Percentiles rank a stretch among this genome's conserved stretches.
These are phyloP conservation scores for Boletus sp. DNA, from an alignment of 768 basidiomycete genomes.

Conservation along the genomic window DNA sequence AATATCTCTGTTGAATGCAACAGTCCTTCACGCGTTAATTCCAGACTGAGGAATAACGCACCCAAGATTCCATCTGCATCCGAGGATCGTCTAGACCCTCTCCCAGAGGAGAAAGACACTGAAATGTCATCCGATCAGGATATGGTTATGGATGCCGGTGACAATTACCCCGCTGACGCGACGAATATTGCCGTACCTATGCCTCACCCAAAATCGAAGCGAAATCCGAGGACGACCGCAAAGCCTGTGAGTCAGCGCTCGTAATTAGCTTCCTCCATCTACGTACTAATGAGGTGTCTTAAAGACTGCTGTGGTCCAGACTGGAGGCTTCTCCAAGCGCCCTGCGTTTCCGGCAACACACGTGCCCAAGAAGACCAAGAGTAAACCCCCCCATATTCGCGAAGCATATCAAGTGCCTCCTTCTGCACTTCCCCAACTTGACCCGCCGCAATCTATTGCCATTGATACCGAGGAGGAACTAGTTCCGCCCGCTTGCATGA, in stretches of 20 bases:
- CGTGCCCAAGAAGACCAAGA: slow-evolving; percentile 19
- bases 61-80: background rate
- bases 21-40: background rate
- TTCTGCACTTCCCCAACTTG: slow-evolving; percentile 8
- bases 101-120: slow-evolving; percentile 1
- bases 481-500: slow-evolving; percentile 19
- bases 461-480: slow-evolving; percentile 12
- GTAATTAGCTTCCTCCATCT: background rate
- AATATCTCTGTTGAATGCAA: background rate
- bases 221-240: slow-evolving; percentile 29
- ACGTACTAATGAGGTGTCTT: slow-evolving; percentile 18
- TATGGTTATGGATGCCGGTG: background rate
- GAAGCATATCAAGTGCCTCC: slow-evolving; percentile 10
- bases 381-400: slow-evolving; percentile 10
- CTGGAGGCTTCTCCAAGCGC: slow-evolving; percentile 20
- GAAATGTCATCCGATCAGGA: background rate
- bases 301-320: slow-evolving; percentile 15
- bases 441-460: slow-evolving; percentile 13
- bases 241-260: slow-evolving; percentile 24
- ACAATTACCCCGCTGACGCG: slow-evolving; percentile 1
- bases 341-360: slow-evolving; percentile 13
- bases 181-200: background rate
- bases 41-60: background rate
- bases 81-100: background rate
- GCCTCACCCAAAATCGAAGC: slow-evolving; percentile 12